Percentiles rank a stretch among this genome's conserved stretches.
phyloP scores from a whole-genome alignment of 768 basidiomycete genomes.

The Boletus coccyginus region DNA sequence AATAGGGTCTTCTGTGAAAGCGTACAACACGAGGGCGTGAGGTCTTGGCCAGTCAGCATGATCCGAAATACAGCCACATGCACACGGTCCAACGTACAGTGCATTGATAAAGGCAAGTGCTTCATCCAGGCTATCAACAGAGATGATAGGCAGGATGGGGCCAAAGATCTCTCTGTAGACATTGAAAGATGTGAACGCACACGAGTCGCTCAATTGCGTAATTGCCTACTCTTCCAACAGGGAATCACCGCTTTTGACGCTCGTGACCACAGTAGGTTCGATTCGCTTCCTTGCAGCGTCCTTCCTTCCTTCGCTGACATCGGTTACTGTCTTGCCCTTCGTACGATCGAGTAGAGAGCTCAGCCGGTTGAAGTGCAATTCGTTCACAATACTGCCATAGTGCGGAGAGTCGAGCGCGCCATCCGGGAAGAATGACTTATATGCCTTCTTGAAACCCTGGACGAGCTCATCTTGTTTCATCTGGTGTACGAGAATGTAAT shows the following conservation, averaged over 20 bases:
- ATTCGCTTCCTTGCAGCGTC: slow-evolving; percentile 42
- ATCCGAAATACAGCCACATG: neutral
- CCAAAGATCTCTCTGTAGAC: slow-evolving; percentile 66
- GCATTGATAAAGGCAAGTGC: slow-evolving; percentile 54
- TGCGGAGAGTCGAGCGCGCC: slow-evolving; percentile 44
- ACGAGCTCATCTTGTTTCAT: slow-evolving; percentile 47
- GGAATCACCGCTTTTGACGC: slow-evolving; percentile 52
- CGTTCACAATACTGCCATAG: slow-evolving; percentile 52
- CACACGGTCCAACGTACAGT: slow-evolving; percentile 35
- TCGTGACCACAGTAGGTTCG: slow-evolving; percentile 57
- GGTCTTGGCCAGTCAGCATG: slow-evolving; percentile 35
- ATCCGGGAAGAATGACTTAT: slow-evolving; percentile 51
- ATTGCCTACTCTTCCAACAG: slow-evolving; percentile 54
- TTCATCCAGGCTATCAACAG: slow-evolving; percentile 52
- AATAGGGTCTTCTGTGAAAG: slow-evolving; percentile 51
- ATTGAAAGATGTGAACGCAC: neutral
- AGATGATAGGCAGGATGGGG: slow-evolving; percentile 62
- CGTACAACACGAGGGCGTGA: slow-evolving; percentile 61
- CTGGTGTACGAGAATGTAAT: slow-evolving; percentile 44
- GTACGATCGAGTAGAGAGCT: slow-evolving; percentile 50
- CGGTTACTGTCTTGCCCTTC: slow-evolving; percentile 53
- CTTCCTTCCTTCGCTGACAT: slow-evolving; percentile 40
- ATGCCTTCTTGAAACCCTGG: slow-evolving; percentile 40
- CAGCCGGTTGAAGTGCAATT: slow-evolving; percentile 53
- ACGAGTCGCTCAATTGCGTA: neutral